Evolutionary conservation across 768 basidiomycete species (phyloP).

Genomic region (Tubosaeta brunneosetosa): DNA sequence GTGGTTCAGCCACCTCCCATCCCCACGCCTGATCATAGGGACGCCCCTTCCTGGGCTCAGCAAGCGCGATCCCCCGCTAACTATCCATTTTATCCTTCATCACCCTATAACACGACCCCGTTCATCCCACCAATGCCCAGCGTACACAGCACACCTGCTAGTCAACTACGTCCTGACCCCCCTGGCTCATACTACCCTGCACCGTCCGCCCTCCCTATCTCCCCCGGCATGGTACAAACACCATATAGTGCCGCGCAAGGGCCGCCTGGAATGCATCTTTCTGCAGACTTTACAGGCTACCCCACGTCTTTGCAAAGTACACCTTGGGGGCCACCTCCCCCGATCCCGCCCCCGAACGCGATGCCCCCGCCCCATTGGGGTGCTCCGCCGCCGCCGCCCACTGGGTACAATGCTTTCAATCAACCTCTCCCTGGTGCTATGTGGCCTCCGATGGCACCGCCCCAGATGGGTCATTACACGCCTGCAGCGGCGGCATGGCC

Average conservation of each 20-base stretch:
- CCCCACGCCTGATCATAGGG: constrained; percentile 27
- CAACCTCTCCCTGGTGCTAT: constrained; percentile 29
- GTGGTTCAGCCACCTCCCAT: constrained; percentile 33
- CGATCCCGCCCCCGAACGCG: constrained; percentile 20
- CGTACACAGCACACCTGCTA: constrained; percentile 21
- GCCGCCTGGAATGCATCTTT: constrained; percentile 9
- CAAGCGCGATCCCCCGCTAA: constrained; percentile 30
- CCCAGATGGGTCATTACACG: constrained; percentile 17
- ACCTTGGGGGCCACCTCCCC: constrained; percentile 23
- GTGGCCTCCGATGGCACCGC: constrained; percentile 17
- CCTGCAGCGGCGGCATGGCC: constrained; percentile 26
- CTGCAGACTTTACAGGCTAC: constrained; percentile 33
- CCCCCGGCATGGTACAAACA: constrained; percentile 11
- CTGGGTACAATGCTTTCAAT: constrained; percentile 26
- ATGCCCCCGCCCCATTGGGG: constrained; percentile 20
- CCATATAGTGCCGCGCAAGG: constrained; percentile 9
- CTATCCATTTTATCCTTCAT: constrained; percentile 37
- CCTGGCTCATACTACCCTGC: constrained; percentile 31
- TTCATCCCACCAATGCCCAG: constrained; percentile 36
- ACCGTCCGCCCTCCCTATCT: constrained; percentile 25
- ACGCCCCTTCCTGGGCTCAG: constrained; percentile 33
- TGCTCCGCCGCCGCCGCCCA: constrained; percentile 11
- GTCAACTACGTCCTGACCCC: constrained; percentile 21
- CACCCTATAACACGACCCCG: constrained; percentile 36
- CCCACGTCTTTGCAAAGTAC: constrained; percentile 22